Evolutionary conservation across 768 basidiomycete genomes (phyloP), one percentile per base, ranked within the genome.

Genomic region (Amanita polypyramis): DNA sequence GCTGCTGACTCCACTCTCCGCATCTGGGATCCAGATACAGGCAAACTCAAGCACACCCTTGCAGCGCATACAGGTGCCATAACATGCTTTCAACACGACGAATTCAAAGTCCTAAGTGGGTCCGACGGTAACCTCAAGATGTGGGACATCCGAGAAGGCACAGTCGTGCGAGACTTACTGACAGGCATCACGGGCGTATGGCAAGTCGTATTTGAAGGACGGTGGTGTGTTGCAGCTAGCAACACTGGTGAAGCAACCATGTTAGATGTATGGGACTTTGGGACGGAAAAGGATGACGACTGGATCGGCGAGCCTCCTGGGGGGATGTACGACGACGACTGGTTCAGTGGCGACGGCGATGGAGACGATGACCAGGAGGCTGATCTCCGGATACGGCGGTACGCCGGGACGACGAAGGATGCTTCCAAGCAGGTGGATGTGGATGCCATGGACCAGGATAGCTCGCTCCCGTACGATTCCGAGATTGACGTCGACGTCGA

Each of bases 41-140:
- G 91, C 47, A 80, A 82, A 50, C 72, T 89, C 25, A 79, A 77
- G 33, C 85, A 93, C 55, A 82, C 84, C 0, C 76, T 99, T 25
- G 82, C 84, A 3, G 91, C 89, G 1, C 95, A 98, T 62, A 86
- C 85, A 5, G 95, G 94, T 17, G 93, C 95, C n/a, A 98, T 99
- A 55, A 98, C 96, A 14, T 99, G 95, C 67, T 97, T 98, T 74
- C 92, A 95, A 64, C 93, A 96, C 55, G 95, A 98, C 62, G 94
- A 98, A 62, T 91, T 89, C 72, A 97, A 96, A 61, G 90, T 98
- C 38, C 75, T 99, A 23, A 90, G 86, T 58, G 95, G 95, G 10
- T 89, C 86, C 11, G 96, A 98, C 56, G 96, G 96, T 12, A 91
- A 88, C 50, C 73, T 99, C 56, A 97, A 97, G 73, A 88, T 98